Evolutionary conservation across 1,139 yeast species (phyloP).

Genomic region (Torulaspora pretoriensis): DNA sequence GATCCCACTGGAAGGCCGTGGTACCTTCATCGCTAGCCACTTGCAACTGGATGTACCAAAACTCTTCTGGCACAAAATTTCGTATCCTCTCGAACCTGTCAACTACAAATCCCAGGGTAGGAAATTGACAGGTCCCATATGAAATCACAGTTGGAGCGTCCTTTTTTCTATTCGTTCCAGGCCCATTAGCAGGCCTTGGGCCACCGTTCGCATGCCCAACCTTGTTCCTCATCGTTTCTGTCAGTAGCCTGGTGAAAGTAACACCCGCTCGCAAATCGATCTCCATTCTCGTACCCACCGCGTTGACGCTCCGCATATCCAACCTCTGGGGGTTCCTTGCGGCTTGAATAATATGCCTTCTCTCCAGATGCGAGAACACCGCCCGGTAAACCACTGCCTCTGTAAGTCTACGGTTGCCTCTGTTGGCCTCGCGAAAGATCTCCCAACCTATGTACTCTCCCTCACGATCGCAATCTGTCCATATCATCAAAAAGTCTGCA

Average conservation of each 20-base stretch:
- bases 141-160: constrained; percentile 45
- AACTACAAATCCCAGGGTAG: constrained; percentile 95
- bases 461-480: constrained; percentile 99
- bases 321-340: constrained; percentile 63
- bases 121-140: constrained; percentile 95
- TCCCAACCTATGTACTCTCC: constrained; percentile 96
- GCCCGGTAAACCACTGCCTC: constrained; percentile 61
- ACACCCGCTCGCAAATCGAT: constrained; percentile 87
- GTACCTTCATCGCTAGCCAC: constrained; percentile 38
- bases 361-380: constrained; percentile 80
- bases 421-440: constrained; percentile 61
- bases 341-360: constrained; percentile 67
- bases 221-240: constrained; percentile 33
- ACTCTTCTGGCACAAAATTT: constrained; percentile 67
- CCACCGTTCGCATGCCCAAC: constrained; percentile 20
- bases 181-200: constrained; percentile 20
- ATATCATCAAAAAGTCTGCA: constrained; percentile 70
- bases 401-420: constrained; percentile 45
- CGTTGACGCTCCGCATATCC: constrained; percentile 69
- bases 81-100: constrained; percentile 79
- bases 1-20: constrained; percentile 54
- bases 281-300: constrained; percentile 83
- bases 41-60: constrained; percentile 67
- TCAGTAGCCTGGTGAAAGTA: constrained; percentile 70
- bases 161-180: constrained; percentile 15